Conservation (phyloP, 768 basidiomycete genomes). For the Mycena epipterygia region DNA sequence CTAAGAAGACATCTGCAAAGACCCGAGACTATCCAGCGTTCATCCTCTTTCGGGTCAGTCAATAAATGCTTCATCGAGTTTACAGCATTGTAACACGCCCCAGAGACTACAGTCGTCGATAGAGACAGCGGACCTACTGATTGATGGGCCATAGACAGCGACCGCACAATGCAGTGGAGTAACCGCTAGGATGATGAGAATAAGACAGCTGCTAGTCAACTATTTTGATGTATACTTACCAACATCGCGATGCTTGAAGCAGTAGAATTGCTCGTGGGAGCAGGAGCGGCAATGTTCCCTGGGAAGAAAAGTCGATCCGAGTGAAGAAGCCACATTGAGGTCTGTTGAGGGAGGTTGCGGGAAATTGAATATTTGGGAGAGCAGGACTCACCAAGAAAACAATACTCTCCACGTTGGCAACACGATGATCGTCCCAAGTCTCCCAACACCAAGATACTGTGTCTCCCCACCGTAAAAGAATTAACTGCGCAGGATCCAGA, state of each 20-base stretch:
- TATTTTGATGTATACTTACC: slow-evolving; percentile 29
- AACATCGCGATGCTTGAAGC: slow-evolving; percentile 43
- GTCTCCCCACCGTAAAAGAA: slow-evolving; percentile 72
- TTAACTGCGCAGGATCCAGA: slow-evolving; percentile 58
- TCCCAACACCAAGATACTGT: slow-evolving; percentile 76
- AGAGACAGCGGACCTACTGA: slow-evolving; percentile 18
- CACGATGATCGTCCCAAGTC: slow-evolving; percentile 69
- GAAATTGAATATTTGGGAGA: not conserved
- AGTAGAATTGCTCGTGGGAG: slow-evolving; percentile 17
- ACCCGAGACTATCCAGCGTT: slow-evolving; percentile 33
- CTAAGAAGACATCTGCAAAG: slow-evolving; percentile 45
- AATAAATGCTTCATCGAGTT: slow-evolving; percentile 20
- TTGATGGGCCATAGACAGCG: slow-evolving; percentile 25
- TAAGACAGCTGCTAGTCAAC: not conserved
- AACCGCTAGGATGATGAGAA: slow-evolving; percentile 41
- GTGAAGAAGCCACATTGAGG: slow-evolving; percentile 66
- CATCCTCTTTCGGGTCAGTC: slow-evolving; percentile 7
- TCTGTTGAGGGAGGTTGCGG: slow-evolving; percentile 49
- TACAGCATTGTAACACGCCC: slow-evolving; percentile 31
- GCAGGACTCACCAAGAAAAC: slow-evolving; percentile 58
- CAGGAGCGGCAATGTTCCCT: not conserved
- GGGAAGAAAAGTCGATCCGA: slow-evolving; percentile 39
- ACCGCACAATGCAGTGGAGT: slow-evolving; percentile 38
- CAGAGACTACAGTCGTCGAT: slow-evolving; percentile 44
- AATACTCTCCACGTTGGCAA: slow-evolving; percentile 63